Evolutionary conservation across 768 basidiomycete species (phyloP), one percentile per base, ranked within the genome.

Genomic region (Tricholoma bakamatsutake): DNA sequence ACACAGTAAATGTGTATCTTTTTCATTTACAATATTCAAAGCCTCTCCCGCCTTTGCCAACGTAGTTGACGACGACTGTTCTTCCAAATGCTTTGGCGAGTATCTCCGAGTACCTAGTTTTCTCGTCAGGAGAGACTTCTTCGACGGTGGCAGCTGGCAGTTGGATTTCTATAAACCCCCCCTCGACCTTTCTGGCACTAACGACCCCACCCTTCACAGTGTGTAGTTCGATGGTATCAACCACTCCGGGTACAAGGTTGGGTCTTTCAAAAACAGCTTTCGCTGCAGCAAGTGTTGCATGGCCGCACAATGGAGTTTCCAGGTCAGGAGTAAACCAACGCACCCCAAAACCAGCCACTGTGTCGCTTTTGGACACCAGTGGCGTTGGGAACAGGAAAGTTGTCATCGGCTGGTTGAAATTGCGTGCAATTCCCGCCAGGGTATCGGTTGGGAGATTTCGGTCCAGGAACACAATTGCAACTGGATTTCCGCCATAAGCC

Each of bases 361-460:
- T 61, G 0, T 59, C 60, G n/a, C 69, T 63, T 4, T 63, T 57
- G 10, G 67, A 61, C 11, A 62, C 57, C 6, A 60, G 60, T 17
- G 62, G 62, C 3, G 54, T 27, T 4, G 58, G 18, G 18, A 59
- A 63, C 30, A 80, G 58, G 55, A 76, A 72, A 1, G 67, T 57
- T 1, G 66, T 65, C 50, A 79, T 72, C 8, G 79, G 79, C 54
- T 80, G 79, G 54, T 75, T 75, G 30, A 82, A 67, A 54, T 77
- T 78, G 50, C 61, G 64, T 2, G 78, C 69, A 21, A 79, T 70
- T 15, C 65, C 62, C 48, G 59, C 61, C 11, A 78, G 66, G 6
- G 60, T 62, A 7, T 69, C 68, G 0, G 59, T 56, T 8, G 74
- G 57, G 6, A 61, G 57, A 27, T 62, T 53, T 1, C 64, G 53